Conservation (phyloP, 129 eudicot genomes). For the Artemisia tridentata region DNA sequence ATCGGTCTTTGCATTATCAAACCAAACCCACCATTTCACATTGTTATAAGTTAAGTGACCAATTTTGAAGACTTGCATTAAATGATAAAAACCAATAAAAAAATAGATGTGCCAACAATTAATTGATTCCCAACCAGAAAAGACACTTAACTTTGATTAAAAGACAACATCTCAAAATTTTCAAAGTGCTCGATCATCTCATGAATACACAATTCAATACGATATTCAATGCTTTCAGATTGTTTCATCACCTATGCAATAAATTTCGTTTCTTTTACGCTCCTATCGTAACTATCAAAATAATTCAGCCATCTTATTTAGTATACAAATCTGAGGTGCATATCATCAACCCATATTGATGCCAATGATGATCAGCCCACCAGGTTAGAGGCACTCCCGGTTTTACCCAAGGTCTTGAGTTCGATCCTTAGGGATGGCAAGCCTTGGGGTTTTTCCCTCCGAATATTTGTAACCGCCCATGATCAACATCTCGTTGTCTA, state of each 20-base stretch:
- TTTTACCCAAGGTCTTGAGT: too few relatives aligned
- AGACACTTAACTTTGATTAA: not conserved
- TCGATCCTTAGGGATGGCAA: too few relatives aligned
- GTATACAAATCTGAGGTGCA: too few relatives aligned
- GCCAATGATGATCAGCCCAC: too few relatives aligned
- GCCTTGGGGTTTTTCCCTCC: too few relatives aligned
- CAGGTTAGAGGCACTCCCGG: too few relatives aligned
- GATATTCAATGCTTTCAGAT: conserved; percentile 2
- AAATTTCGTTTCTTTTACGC: not conserved
- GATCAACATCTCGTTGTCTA: too few relatives aligned
- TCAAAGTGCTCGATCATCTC: conserved; percentile 22
- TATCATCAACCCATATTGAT: too few relatives aligned
- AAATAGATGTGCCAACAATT: conserved; percentile 13
- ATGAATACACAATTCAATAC: conserved; percentile 15
- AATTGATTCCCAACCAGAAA: conserved; percentile 19
- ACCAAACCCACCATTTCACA: conserved; percentile 16
- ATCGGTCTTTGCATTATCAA: not conserved
- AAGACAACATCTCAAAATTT: not conserved
- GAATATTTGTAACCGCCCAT: too few relatives aligned
- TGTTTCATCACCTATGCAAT: conserved; percentile 13
- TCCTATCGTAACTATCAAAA: not conserved
- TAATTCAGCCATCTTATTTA: too few relatives aligned
- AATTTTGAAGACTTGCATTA: not conserved
- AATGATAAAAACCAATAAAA: conserved; percentile 8
- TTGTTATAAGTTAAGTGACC: not conserved